These are phyloP conservation scores for Candida jianshihensis DNA, from an alignment of 805 yeast species.

Conservation along the genomic window DNA sequence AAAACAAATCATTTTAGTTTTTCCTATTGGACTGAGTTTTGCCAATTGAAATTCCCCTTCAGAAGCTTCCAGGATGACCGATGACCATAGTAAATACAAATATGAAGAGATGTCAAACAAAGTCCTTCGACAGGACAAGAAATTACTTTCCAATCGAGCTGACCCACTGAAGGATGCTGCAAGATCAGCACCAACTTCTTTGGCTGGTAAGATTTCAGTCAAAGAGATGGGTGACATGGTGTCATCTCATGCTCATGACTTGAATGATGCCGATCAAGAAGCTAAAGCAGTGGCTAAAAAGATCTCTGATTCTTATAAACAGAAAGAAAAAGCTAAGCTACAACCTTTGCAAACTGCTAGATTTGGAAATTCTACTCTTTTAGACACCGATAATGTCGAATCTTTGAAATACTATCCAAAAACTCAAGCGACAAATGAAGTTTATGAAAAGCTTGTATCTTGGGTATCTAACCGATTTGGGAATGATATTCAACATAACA, in stretches of 20 bases:
- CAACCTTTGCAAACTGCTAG: constrained; percentile 4
- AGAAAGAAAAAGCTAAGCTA: constrained; percentile 14
- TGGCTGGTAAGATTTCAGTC: constrained; percentile 60
- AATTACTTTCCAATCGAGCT: constrained; percentile 37
- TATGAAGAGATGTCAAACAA: constrained; percentile 74
- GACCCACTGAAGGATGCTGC: constrained; percentile 39
- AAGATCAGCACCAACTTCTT: constrained; percentile 60
- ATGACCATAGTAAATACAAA: constrained; percentile 33
- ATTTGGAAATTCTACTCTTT: constrained; percentile 19
- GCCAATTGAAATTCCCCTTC: no score
- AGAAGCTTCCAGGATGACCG: constrained; percentile 11
- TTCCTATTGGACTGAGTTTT: no score
- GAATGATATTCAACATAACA: constrained; percentile 69
- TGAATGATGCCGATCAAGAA: constrained; percentile 10
- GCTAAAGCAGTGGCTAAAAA: constrained; percentile 14
- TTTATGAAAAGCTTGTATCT: constrained; percentile 50
- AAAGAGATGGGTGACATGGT: constrained; percentile 59
- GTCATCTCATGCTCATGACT: constrained; percentile 2
- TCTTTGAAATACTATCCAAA: constrained; percentile 58
- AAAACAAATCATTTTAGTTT: no score
- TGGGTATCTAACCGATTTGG: constrained; percentile 54
- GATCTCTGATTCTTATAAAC: constrained; percentile 13
- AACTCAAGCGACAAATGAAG: constrained; percentile 40
- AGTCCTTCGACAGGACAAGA: constrained; percentile 54
- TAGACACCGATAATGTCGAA: constrained; percentile 34